Conservation (phyloP, 1,139 yeast genomes). For the Lodderomyces jiufengensis region DNA sequence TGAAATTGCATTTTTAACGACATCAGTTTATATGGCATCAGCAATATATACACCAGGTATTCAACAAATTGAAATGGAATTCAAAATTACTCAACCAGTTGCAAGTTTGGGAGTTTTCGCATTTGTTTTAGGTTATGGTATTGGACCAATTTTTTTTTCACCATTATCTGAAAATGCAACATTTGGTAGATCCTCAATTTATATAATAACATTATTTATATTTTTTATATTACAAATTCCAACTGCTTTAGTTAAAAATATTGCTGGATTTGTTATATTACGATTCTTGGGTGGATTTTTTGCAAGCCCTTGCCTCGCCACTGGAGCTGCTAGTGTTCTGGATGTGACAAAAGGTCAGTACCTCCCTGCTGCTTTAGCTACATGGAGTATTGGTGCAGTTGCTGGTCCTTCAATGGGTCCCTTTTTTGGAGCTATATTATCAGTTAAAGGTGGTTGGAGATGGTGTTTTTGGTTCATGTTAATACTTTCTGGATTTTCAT, state of each 20-base stretch:
- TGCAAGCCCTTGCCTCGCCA: constrained; percentile 32
- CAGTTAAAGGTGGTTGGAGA: constrained; percentile 24
- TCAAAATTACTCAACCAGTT: constrained; percentile 21
- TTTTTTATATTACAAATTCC: constrained; percentile 34
- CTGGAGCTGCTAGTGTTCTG: constrained; percentile 33
- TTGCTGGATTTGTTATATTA: constrained; percentile 29
- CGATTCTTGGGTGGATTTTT: constrained; percentile 32
- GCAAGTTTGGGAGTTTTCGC: constrained; percentile 34
- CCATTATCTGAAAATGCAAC: constrained; percentile 38
- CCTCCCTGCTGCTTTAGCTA: constrained; percentile 30
- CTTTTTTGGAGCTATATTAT: constrained; percentile 30
- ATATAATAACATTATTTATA: constrained; percentile 27
- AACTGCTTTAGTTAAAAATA: constrained; percentile 27
- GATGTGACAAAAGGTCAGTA: constrained; percentile 26
- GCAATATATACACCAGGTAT: constrained; percentile 60
- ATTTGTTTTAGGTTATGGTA: constrained; percentile 38
- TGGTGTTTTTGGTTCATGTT: constrained; percentile 41
- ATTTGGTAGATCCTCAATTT: constrained; percentile 50
- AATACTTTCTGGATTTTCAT: constrained; percentile 26
- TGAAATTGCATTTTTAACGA: constrained; percentile 44
- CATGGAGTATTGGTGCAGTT: constrained; percentile 35
- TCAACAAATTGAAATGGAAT: constrained; percentile 26
- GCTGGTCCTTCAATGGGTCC: constrained; percentile 40
- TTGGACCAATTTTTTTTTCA: constrained; percentile 37
- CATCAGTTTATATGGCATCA: constrained; percentile 57